phyloP scores from a whole-genome alignment of 1,284 basidiomycete genomes.

The Rhodotorula glutinis region DNA sequence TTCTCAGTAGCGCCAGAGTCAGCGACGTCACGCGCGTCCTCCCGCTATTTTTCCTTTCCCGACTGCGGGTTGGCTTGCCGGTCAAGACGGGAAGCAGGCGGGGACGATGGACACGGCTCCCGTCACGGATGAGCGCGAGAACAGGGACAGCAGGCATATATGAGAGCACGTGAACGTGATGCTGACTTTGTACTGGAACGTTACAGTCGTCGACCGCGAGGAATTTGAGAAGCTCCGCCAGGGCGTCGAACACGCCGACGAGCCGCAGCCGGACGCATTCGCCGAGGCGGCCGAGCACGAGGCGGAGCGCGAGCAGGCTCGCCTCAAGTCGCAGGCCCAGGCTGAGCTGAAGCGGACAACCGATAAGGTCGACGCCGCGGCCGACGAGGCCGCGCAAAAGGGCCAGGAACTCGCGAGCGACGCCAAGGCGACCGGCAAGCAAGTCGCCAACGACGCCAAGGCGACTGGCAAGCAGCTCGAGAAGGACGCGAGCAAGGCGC shows the following conservation, averaged over 20 bases:
- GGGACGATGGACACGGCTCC: too few relatives aligned
- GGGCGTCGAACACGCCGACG: slow-evolving; percentile 33
- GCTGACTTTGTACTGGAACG: not conserved
- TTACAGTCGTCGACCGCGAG: slow-evolving; percentile 29
- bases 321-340: slow-evolving; percentile 48
- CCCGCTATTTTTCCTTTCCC: too few relatives aligned
- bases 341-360: slow-evolving; percentile 63
- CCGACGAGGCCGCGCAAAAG: slow-evolving; percentile 46
- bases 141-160: too few relatives aligned
- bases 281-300: slow-evolving; percentile 47
- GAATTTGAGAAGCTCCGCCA: slow-evolving; percentile 20
- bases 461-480: slow-evolving; percentile 24
- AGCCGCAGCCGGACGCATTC: slow-evolving; percentile 22
- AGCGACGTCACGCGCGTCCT: not conserved
- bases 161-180: too few relatives aligned
- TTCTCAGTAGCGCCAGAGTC: too few relatives aligned
- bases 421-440: slow-evolving; percentile 12
- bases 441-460: slow-evolving; percentile 13
- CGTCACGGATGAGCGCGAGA: too few relatives aligned
- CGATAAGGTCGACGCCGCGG: slow-evolving; percentile 61
- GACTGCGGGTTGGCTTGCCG: too few relatives aligned
- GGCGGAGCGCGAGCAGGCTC: slow-evolving; percentile 58
- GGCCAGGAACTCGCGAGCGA: slow-evolving; percentile 40
- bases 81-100: too few relatives aligned
- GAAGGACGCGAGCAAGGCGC: slow-evolving; percentile 16